phyloP scores from a whole-genome alignment of 331 rosid genomes.

The Stylosanthes scabra region DNA sequence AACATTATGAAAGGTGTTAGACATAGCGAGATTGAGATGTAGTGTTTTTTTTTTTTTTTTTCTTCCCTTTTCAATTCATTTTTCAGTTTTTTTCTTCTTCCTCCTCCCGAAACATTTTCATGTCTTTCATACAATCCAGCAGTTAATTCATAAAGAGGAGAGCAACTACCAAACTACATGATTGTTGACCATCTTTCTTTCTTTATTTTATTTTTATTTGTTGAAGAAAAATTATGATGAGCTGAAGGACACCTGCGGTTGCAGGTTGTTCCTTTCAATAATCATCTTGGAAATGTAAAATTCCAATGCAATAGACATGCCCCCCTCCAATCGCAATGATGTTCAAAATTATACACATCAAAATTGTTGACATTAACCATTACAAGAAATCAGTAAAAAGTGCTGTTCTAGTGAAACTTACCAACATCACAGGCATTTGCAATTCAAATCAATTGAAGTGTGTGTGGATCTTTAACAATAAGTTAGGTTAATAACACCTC shows the following conservation, averaged over 20 bases:
- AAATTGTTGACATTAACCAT: slow-evolving; percentile 31
- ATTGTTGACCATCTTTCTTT: neutral
- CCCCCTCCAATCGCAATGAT: slow-evolving; percentile 19
- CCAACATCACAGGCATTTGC: slow-evolving; percentile 10
- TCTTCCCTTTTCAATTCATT: neutral
- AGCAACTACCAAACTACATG: neutral
- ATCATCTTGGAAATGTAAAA: slow-evolving; percentile 34
- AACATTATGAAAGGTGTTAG: too few species aligned
- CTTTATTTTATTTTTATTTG: neutral
- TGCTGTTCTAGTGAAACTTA: slow-evolving; percentile 1
- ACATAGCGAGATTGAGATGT: too few species aligned
- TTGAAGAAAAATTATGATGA: slow-evolving; percentile 13
- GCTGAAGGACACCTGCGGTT: neutral
- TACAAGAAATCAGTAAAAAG: slow-evolving; percentile 19
- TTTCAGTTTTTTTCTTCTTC: neutral
- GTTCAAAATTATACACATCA: slow-evolving; percentile 34
- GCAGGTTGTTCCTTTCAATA: slow-evolving; percentile 40
- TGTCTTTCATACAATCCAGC: neutral
- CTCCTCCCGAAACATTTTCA: neutral
- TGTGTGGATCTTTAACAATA: neutral
- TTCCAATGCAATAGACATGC: neutral
- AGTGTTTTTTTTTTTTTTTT: neutral
- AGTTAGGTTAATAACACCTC: too few species aligned
- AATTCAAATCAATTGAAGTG: neutral
- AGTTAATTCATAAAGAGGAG: neutral